Base-by-base conservation (phyloP, 345 rosid species). In the Gossypium ekmanianum region DNA sequence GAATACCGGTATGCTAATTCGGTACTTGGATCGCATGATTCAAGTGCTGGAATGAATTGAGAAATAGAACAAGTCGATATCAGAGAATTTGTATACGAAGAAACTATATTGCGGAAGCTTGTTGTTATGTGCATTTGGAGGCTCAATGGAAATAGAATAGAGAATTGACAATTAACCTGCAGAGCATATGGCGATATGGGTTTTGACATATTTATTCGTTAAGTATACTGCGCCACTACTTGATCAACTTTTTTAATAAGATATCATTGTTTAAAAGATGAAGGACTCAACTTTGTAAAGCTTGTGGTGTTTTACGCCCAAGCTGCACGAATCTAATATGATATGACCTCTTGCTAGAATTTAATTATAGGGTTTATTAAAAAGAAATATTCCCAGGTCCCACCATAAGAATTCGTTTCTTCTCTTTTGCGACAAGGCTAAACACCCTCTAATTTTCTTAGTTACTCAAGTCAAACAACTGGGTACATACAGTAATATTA, bases 361-460 rank as follows among this genome's bases (percentile, higher is more conserved):
- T 63, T 64, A 41, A 64, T 41, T 41, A 65, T 43, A 34, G 39
- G 39, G 39, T 34, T 34, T 34, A 34, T 34, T 34, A 34, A 34
- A 34, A 34, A 34, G 41, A 34, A 20, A 73, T 66, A 71, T 77
- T 76, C 80, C 39, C 9, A 55, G 54, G 80, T 45, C 77, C 79
- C 72, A 59, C 11, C 2, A n/a, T 2, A 41, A 22, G 45, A 68
- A 58, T 68, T 73, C 70, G 44, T 79, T 73, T 64, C 76, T 71
- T 77, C 51, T 39, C 65, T 51, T 51, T 27, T 3, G 74, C 26
- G 18, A 73, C 70, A 65, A 59, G 13, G 24, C 59, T n/a, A 2
- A 52, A 34, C 41, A 29, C 56, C 18, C n/a, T 10, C 48, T 4
- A 47, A 66, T 59, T 41, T 73, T 52, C 73, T 52, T 45, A 29